Evolutionary conservation across 768 basidiomycete species (phyloP).

Genomic region (Suillus hirtellus): DNA sequence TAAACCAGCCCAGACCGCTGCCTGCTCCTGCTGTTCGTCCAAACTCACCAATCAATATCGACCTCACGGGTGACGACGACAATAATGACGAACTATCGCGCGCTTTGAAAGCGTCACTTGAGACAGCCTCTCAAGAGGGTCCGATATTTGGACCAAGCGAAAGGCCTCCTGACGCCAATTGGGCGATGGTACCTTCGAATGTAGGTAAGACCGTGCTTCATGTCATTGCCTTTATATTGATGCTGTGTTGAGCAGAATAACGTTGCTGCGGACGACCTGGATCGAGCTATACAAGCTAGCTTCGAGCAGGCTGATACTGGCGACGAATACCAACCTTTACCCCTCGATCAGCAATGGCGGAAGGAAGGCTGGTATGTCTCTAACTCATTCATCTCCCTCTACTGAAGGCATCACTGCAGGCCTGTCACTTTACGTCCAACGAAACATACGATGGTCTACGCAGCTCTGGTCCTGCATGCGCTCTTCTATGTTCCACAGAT

Average conservation of each 20-base stretch:
- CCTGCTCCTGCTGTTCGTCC: conserved; percentile 22
- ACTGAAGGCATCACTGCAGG: conserved; percentile 36
- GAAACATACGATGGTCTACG: conserved; percentile 50
- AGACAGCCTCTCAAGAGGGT: conserved; percentile 28
- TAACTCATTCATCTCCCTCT: neutral
- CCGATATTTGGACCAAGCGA: conserved; percentile 59
- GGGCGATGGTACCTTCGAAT: conserved; percentile 71
- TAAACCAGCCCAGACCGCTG: conserved; percentile 7
- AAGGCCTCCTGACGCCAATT: conserved; percentile 61
- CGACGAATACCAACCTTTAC: conserved; percentile 52
- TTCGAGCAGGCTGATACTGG: conserved; percentile 49
- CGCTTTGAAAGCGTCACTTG: conserved; percentile 56
- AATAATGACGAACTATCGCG: conserved; percentile 45
- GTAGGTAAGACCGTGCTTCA: conserved; percentile 36
- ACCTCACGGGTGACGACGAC: conserved; percentile 63
- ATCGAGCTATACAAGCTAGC: conserved; percentile 73
- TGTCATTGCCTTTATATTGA: conserved; percentile 9
- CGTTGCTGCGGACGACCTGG: conserved; percentile 45
- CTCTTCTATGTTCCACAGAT: conserved; percentile 75
- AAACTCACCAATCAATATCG: conserved; percentile 43
- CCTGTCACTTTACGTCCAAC: conserved; percentile 71
- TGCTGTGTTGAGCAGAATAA: conserved; percentile 33
- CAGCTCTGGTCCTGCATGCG: conserved; percentile 54
- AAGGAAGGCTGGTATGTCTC: conserved; percentile 57
- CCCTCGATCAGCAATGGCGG: conserved; percentile 52